These are phyloP conservation scores for Carex littledalei DNA, from an alignment of 176 grass and related monocot genomes.

Conservation along the genomic window DNA sequence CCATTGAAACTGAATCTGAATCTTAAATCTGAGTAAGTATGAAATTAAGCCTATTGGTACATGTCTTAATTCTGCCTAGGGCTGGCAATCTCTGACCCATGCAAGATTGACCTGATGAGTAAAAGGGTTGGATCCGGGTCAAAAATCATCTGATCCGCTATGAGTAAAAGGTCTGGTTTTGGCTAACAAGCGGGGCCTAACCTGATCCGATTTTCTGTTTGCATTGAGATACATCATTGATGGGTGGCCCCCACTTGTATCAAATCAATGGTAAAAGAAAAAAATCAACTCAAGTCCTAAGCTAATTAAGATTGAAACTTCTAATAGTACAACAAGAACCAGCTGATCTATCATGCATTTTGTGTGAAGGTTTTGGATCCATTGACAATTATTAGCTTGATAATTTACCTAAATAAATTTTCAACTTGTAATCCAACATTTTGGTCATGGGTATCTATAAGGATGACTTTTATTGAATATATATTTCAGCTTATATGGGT, in stretches of 20 bases:
- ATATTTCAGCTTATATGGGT: no score
- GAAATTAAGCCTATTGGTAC: neutral
- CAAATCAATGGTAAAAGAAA: neutral
- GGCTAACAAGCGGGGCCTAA: neutral
- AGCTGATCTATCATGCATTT: no score
- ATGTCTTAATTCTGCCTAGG: neutral
- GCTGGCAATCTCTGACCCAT: neutral
- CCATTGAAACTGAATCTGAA: constrained; percentile 47
- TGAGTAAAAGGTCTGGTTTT: neutral
- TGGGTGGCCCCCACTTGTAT: neutral
- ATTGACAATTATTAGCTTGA: no score
- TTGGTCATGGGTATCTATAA: no score
- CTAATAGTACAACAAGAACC: no score
- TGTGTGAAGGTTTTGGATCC: no score
- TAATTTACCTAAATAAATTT: no score
- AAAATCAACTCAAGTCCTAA: neutral
- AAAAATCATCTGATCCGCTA: neutral
- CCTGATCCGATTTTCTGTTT: neutral
- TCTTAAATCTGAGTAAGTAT: constrained; percentile 34
- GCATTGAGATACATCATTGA: neutral
- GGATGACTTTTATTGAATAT: no score
- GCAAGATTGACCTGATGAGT: neutral
- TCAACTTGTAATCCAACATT: no score
- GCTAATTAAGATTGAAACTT: neutral
- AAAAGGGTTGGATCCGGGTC: neutral